Evolutionary conservation across 2,329 filamentous ascomycete genomes (phyloP), one percentile per base, ranked within the genome.

Genomic region (Juglanconis sp.): DNA sequence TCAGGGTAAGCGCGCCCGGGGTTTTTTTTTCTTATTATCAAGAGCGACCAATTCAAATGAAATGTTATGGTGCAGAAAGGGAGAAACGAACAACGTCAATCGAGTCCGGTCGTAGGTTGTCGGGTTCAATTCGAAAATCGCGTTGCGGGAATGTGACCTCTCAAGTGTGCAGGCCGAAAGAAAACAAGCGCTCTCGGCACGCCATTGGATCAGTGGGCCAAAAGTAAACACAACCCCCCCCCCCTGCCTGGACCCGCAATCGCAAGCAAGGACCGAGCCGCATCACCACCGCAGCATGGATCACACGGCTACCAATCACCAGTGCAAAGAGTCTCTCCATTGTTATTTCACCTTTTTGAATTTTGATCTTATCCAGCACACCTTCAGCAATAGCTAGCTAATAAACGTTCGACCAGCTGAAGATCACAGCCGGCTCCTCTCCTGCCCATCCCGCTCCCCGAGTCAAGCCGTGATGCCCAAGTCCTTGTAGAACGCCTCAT

Each of bases 401-500:
- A 32, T 8, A 24, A 5, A 24, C 24, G 24, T 2, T 40, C 8
- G 32, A 32, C 1, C 24, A 15, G 24, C 24, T 24, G 24, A 24
- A 24, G 9, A 15, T 63, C 53, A 60, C 30, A 62, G 42, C 30
- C 62, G 59, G 42, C 56, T 60, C 13, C 15, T 48, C 36, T 36
- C 34, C 30, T 13, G 8, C 48, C 50, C 48, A 15, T 50, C 35
- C 13, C 36, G 24, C 10, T 51, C 10, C 4, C n/a, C 58, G 13
- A 66, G 65, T 69, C 66, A 69, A 4, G 55, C 64, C 5, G 62
- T 55, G 31, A 81, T 68, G 2, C 91, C 91, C 54, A 95, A 77
- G 71, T 94, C 90, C 73, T 84, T 82, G 74, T 93, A 94, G 70
- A 95, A 95, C 1, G 90, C 85, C 70, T 94, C 89, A 0, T 85